Percentiles rank a stretch among this genome's conserved stretches.
Evolutionary conservation across 1,284 basidiomycete genomes (phyloP).

Genomic region (Stygiomarasmius scandens): DNA sequence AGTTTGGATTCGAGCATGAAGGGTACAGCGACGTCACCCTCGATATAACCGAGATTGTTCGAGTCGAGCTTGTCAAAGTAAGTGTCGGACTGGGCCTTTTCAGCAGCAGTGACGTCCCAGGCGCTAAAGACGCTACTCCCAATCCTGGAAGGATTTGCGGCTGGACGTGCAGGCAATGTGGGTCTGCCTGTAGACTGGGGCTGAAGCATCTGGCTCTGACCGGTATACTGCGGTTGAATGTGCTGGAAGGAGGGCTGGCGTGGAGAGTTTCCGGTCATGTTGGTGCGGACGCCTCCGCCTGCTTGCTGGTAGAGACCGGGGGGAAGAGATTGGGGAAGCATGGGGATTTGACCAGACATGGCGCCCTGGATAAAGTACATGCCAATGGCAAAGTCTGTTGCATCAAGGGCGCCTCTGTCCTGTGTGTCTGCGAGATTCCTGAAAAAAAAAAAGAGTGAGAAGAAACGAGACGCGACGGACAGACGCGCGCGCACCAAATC

Average conservation of each 20-base stretch:
- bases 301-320: slow-evolving; percentile 91
- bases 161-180: slow-evolving; percentile 45
- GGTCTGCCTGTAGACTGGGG: slow-evolving; percentile 42
- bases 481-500: slow-evolving; percentile 87
- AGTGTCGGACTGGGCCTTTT: slow-evolving; percentile 81
- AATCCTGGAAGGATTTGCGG: slow-evolving; percentile 32
- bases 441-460: slow-evolving; percentile 1
- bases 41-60: slow-evolving; percentile 79
- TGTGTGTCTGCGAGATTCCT: slow-evolving; percentile 96
- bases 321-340: slow-evolving; percentile 82
- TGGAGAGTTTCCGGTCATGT: slow-evolving; percentile 64
- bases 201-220: slow-evolving; percentile 49
- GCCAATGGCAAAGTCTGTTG: slow-evolving; percentile 92
- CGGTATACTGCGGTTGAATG: slow-evolving; percentile 67
- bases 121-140: slow-evolving; percentile 32
- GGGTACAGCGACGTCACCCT: slow-evolving; percentile 93
- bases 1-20: slow-evolving; percentile 96
- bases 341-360: slow-evolving; percentile 82
- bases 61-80: slow-evolving; percentile 87
- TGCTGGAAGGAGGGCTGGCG: slow-evolving; percentile 47
- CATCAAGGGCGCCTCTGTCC: slow-evolving; percentile 87
- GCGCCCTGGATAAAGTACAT: slow-evolving; percentile 95
- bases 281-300: slow-evolving; percentile 49
- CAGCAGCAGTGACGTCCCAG: slow-evolving; percentile 88
- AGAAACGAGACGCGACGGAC: slow-evolving; percentile 1